Percentiles rank a stretch among this genome's conserved stretches.
These are phyloP conservation scores for Mycena rebaudengoi DNA, from an alignment of 768 basidiomycete genomes.

Conservation along the genomic window DNA sequence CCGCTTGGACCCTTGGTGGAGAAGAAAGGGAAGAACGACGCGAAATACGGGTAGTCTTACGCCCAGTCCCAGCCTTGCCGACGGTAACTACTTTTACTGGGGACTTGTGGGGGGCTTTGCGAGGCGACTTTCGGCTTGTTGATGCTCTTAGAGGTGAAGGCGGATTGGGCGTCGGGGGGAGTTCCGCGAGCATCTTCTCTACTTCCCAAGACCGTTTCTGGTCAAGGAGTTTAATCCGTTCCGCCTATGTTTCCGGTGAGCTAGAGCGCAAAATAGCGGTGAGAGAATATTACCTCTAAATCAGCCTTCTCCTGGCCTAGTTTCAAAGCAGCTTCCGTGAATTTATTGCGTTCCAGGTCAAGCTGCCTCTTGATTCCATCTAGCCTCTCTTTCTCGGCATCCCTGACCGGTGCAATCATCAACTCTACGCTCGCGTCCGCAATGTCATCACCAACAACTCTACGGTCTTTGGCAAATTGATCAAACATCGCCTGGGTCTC, in stretches of 20 bases:
- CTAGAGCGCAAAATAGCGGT: slow-evolving; percentile 8
- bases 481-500: slow-evolving; percentile 65
- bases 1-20: slow-evolving; percentile 41
- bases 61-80: slow-evolving; percentile 51
- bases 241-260: slow-evolving; percentile 55
- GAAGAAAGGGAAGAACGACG: slow-evolving; percentile 54
- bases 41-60: slow-evolving; percentile 56
- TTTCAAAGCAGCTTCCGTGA: slow-evolving; percentile 69
- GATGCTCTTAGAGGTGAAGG: slow-evolving; percentile 29
- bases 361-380: slow-evolving; percentile 63
- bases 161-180: slow-evolving; percentile 54
- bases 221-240: slow-evolving; percentile 66
- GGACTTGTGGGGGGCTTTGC: slow-evolving; percentile 53
- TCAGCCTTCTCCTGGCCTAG: slow-evolving; percentile 71
- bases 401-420: slow-evolving; percentile 58
- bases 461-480: slow-evolving; percentile 58
- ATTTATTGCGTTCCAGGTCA: slow-evolving; percentile 69
- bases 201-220: slow-evolving; percentile 82
- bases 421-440: slow-evolving; percentile 61
- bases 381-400: slow-evolving; percentile 63
- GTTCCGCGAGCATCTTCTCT: slow-evolving; percentile 66
- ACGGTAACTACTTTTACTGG: slow-evolving; percentile 54
- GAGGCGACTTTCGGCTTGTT: slow-evolving; percentile 43
- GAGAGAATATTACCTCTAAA: slow-evolving; percentile 61
- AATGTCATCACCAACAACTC: slow-evolving; percentile 39